A percentile compares a stretch with the other conserved stretches of the same genome.
phyloP scores from a whole-genome alignment of 495 filamentous ascomycete species.

The Hyaloscypha hepaticicola region DNA sequence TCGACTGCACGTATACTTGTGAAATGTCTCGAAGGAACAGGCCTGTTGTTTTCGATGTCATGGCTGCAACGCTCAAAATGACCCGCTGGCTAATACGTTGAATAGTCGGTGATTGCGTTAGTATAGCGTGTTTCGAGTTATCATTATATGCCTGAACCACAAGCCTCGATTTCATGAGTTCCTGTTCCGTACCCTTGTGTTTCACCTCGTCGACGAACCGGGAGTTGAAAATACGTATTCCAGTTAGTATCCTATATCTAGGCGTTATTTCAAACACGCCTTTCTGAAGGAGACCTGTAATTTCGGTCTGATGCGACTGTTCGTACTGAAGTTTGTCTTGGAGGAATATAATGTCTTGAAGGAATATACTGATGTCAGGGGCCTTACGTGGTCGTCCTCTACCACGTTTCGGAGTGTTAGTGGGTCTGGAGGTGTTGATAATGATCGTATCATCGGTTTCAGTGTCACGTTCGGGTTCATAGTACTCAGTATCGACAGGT shows the following conservation, averaged over 20 bases:
- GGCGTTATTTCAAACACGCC: neutral
- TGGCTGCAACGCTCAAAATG: neutral
- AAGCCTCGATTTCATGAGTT: neutral
- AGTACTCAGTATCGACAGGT: neutral
- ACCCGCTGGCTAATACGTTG: neutral
- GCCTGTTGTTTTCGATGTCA: neutral
- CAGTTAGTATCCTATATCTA: neutral
- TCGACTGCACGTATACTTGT: slow-evolving; percentile 23
- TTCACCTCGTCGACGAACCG: neutral
- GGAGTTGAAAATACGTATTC: neutral
- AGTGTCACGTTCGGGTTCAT: neutral
- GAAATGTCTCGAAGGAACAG: slow-evolving; percentile 6
- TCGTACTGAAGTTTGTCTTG: neutral
- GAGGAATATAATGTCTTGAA: too few species aligned
- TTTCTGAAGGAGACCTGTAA: neutral
- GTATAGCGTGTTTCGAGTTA: neutral
- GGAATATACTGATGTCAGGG: neutral
- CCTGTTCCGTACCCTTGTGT: neutral
- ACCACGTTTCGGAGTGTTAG: neutral
- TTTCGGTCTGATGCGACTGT: neutral
- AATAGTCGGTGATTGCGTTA: neutral
- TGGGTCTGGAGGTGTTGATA: neutral
- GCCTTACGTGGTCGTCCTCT: neutral
- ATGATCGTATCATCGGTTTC: neutral
- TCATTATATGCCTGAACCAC: neutral